Conservation (phyloP, 495 filamentous ascomycete species). For the Podospora sp. region DNA sequence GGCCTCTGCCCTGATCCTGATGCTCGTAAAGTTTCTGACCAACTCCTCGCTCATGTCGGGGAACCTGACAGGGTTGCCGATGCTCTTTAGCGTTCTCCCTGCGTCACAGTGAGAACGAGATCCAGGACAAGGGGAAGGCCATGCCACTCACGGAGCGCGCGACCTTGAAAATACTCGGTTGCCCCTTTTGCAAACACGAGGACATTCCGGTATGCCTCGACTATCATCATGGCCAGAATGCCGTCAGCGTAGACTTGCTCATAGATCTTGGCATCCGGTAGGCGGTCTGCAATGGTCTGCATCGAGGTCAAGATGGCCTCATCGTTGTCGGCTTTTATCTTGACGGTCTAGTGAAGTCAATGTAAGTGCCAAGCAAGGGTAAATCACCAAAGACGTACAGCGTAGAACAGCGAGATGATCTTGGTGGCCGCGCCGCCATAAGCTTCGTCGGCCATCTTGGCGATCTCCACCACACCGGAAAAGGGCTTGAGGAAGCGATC, state of each 20-base stretch:
- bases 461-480: constrained; percentile 15
- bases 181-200: constrained; percentile 10
- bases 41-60: constrained; percentile 7
- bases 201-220: neutral
- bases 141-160: constrained; percentile 6
- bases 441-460: constrained; percentile 5
- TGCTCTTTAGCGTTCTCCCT: constrained; percentile 13
- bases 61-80: constrained; percentile 7
- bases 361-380: no score
- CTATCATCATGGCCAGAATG: constrained; percentile 9
- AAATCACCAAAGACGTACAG: neutral
- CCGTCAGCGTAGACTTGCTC: constrained; percentile 12
- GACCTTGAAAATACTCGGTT: constrained; percentile 15
- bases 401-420: constrained; percentile 17
- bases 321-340: constrained; percentile 17
- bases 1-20: constrained; percentile 8
- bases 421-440: constrained; percentile 12
- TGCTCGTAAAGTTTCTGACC: neutral
- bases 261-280: constrained; percentile 14
- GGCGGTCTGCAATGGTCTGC: constrained; percentile 9
- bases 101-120: neutral
- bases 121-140: no score
- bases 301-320: constrained; percentile 12
- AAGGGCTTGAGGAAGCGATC: constrained; percentile 14
- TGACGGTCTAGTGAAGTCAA: neutral